Evolutionary conservation across 2,329 filamentous ascomycete genomes (phyloP).

Genomic region (Ascochyta fabae): DNA sequence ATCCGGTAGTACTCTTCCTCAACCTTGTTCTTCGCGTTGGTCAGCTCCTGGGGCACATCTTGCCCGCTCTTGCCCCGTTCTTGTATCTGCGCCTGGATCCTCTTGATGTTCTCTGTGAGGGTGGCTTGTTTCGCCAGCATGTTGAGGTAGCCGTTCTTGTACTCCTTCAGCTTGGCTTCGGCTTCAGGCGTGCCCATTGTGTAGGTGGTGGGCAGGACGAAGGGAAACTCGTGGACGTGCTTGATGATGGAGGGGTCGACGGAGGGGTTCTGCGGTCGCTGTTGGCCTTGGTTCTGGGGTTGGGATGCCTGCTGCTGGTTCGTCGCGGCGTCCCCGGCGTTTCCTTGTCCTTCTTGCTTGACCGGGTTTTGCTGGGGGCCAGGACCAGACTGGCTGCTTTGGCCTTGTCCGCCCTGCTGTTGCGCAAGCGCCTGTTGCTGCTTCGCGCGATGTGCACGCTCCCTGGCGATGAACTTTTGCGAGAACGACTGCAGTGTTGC

Average conservation of each 20-base stretch:
- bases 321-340: neutral
- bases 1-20: conserved; percentile 40
- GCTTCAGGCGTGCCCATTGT: conserved; percentile 45
- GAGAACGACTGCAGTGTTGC: conserved; percentile 60
- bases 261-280: conserved; percentile 20
- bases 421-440: conserved; percentile 25
- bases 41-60: conserved; percentile 42
- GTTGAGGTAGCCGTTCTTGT: conserved; percentile 44
- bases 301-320: conserved; percentile 16
- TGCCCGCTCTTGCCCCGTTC: conserved; percentile 41
- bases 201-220: conserved; percentile 37
- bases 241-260: conserved; percentile 45
- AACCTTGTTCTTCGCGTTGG: conserved; percentile 33
- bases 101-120: conserved; percentile 33
- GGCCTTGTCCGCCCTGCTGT: conserved; percentile 28
- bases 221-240: conserved; percentile 47
- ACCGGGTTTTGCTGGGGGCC: conserved; percentile 35
- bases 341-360: conserved; percentile 28
- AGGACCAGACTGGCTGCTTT: conserved; percentile 28
- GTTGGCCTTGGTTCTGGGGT: conserved; percentile 16
- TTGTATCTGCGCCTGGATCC: conserved; percentile 37
- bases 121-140: conserved; percentile 43
- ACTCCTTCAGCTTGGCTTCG: conserved; percentile 45
- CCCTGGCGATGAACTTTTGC: conserved; percentile 58
- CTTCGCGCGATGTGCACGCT: conserved; percentile 51